Conservation (phyloP, 2,329 filamentous ascomycete species). For the Aphanocladium album region DNA sequence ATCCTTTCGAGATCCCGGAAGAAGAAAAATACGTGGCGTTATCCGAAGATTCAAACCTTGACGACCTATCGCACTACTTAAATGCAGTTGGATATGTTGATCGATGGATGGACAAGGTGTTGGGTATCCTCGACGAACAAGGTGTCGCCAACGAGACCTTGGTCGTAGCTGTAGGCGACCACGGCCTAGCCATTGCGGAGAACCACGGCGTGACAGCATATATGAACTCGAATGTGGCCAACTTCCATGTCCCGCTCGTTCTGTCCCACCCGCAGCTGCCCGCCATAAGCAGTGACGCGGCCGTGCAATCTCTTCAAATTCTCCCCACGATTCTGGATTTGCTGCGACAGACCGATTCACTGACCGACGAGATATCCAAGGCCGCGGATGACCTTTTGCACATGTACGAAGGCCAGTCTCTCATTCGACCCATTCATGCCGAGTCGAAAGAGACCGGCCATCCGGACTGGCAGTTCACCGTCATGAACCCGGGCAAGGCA, state of each 20-base stretch:
- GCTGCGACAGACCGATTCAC: slow-evolving; percentile 27
- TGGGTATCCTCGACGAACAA: slow-evolving; percentile 26
- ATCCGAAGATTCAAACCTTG: slow-evolving; percentile 21
- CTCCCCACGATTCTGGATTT: slow-evolving; percentile 32
- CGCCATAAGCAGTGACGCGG: slow-evolving; percentile 24
- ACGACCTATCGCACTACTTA: slow-evolving; percentile 30
- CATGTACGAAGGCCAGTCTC: slow-evolving; percentile 31
- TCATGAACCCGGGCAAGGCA: slow-evolving; percentile 22
- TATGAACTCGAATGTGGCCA: slow-evolving; percentile 28
- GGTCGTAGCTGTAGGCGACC: slow-evolving; percentile 29
- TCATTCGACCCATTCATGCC: slow-evolving; percentile 24
- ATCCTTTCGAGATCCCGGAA: slow-evolving; percentile 26
- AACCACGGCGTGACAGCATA: slow-evolving; percentile 26
- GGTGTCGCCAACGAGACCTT: slow-evolving; percentile 29
- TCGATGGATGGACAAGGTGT: slow-evolving; percentile 26
- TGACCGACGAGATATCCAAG: slow-evolving; percentile 20
- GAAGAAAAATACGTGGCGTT: slow-evolving; percentile 22
- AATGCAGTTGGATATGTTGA: slow-evolving; percentile 29
- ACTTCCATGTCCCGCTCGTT: slow-evolving; percentile 27
- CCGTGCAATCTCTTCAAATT: slow-evolving; percentile 27
- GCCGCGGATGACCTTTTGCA: slow-evolving; percentile 24
- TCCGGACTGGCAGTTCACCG: slow-evolving; percentile 23
- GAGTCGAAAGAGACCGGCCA: slow-evolving; percentile 17
- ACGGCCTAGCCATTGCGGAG: slow-evolving; percentile 28
- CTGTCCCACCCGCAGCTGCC: slow-evolving; percentile 30